Evolutionary conservation across 345 rosid genomes (phyloP).

Genomic region (Eucalyptus melliodora): DNA sequence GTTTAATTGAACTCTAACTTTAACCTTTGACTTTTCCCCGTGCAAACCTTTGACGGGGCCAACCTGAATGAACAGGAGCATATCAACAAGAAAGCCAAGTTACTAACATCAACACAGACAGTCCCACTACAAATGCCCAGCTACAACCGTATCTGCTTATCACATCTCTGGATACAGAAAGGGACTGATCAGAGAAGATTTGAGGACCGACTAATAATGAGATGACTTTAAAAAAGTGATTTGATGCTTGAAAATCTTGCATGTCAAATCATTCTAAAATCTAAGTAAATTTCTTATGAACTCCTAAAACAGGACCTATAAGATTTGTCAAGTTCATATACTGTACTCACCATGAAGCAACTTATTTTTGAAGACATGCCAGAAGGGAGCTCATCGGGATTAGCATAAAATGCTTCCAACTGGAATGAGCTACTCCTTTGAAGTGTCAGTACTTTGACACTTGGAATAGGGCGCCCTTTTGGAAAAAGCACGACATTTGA

Average conservation of each 20-base stretch:
- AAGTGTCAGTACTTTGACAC: slow-evolving; percentile 32
- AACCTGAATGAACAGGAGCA: slow-evolving; percentile 19
- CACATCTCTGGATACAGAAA: not conserved
- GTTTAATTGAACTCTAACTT: slow-evolving; percentile 33
- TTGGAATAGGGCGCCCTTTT: slow-evolving; percentile 35
- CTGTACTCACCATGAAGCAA: slow-evolving; percentile 20
- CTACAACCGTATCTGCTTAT: not conserved
- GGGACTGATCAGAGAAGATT: not conserved
- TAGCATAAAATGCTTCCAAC: slow-evolving; percentile 38
- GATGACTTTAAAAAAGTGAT: not conserved
- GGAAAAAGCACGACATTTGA: slow-evolving; percentile 31
- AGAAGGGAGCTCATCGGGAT: slow-evolving; percentile 27
- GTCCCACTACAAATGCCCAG: not conserved
- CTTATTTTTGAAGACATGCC: slow-evolving; percentile 26
- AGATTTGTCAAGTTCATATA: not conserved
- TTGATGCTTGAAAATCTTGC: not conserved
- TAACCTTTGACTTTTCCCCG: slow-evolving; percentile 25
- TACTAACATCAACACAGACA: not conserved
- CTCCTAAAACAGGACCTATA: not conserved
- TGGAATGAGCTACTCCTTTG: slow-evolving; percentile 17
- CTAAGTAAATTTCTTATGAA: not conserved
- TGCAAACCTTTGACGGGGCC: slow-evolving; percentile 27
- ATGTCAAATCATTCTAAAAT: not conserved
- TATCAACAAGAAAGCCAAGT: not conserved
- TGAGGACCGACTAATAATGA: not conserved